These are phyloP conservation scores for Musa beccarii DNA, from an alignment of 176 grass and related monocot genomes.

Conservation along the genomic window DNA sequence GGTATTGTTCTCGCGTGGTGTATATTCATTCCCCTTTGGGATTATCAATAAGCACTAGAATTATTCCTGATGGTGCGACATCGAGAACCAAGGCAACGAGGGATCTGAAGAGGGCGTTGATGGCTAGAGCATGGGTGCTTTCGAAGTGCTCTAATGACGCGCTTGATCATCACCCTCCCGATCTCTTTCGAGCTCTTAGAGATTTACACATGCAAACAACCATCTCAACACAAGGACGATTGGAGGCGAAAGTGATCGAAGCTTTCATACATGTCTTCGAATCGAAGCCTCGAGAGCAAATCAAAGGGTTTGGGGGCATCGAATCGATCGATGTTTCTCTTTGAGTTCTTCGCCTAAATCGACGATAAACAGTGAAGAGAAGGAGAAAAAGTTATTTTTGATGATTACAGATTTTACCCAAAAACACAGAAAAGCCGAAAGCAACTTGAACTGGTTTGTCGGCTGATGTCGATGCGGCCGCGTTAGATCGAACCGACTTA, in stretches of 20 bases:
- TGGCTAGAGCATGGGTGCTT: conserved; percentile 51
- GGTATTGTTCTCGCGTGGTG: too few species aligned
- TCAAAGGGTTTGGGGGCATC: background rate
- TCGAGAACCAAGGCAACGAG: conserved; percentile 52
- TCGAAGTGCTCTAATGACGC: conserved; percentile 36
- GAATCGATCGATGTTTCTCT: background rate
- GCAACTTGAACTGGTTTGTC: background rate
- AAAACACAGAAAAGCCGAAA: background rate
- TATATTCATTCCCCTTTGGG: too few species aligned
- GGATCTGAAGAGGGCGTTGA: conserved; percentile 43
- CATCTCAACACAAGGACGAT: too few species aligned
- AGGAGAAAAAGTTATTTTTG: too few species aligned
- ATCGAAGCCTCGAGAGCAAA: background rate
- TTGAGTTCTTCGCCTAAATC: background rate
- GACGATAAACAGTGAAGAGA: background rate
- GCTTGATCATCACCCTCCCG: background rate
- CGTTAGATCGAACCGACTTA: background rate
- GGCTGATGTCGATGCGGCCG: too few species aligned
- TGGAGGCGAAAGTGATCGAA: too few species aligned
- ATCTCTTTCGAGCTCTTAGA: conserved; percentile 51
- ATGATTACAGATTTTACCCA: too few species aligned
- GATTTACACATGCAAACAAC: background rate
- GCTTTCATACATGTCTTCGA: background rate
- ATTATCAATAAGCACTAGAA: too few species aligned
- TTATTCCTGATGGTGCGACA: background rate